Evolutionary conservation across 208 protist species (phyloP).

Genomic region (Acanthamoeba healyi): DNA sequence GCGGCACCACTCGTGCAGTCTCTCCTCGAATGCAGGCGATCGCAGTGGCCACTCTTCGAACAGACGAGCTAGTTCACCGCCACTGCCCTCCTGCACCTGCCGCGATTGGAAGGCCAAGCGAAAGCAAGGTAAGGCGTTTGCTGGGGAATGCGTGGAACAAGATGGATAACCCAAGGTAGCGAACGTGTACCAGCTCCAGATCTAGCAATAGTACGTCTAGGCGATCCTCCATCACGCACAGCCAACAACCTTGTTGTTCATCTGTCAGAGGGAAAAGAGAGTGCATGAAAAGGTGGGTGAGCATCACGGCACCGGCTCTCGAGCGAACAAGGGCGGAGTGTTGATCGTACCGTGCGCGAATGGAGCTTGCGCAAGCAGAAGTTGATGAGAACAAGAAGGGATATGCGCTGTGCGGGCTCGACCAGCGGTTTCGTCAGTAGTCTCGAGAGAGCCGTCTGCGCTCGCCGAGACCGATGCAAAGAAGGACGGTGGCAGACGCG

Average conservation of each 20-base stretch:
- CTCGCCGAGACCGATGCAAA: background rate
- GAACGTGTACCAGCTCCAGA: background rate
- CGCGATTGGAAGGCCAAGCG: no score
- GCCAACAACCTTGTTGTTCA: background rate
- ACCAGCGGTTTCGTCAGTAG: background rate
- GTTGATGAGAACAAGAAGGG: background rate
- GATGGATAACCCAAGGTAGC: no score
- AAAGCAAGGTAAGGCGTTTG: background rate
- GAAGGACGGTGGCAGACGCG: background rate
- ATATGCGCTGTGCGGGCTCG: no score
- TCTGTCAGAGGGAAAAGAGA: background rate
- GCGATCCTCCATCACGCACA: background rate
- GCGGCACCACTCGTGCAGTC: background rate
- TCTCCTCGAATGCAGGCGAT: background rate
- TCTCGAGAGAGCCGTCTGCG: no score
- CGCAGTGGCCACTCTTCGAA: conserved; percentile 8
- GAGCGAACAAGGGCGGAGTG: no score
- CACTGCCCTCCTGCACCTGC: background rate
- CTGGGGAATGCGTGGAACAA: background rate
- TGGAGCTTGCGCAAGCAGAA: background rate
- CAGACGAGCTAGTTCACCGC: background rate
- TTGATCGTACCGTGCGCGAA: background rate
- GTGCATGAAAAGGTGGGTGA: background rate
- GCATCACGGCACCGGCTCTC: no score
- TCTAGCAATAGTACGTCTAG: background rate